phyloP scores from a whole-genome alignment of 2,329 filamentous ascomycete genomes.

The Penicillium vulpinum region DNA sequence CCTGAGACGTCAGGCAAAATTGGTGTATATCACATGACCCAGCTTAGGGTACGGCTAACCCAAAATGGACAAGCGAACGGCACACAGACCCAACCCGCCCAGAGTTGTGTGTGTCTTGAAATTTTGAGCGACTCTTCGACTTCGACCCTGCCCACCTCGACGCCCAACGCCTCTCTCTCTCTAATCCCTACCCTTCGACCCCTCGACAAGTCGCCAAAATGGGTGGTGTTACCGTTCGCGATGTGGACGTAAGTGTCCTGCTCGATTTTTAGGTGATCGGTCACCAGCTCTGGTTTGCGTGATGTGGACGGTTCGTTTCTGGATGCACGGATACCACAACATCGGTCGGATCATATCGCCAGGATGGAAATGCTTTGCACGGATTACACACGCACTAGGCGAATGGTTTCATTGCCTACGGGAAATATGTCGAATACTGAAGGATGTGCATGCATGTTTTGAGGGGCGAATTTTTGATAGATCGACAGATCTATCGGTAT shows the following conservation, averaged over 20 bases:
- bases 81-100: constrained; percentile 38
- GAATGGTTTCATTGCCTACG: not conserved
- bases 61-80: constrained; percentile 44
- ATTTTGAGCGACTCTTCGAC: constrained; percentile 39
- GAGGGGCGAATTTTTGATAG: constrained; percentile 2
- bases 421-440: constrained; percentile 4
- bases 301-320: constrained; percentile 22
- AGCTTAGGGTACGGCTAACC: constrained; percentile 44
- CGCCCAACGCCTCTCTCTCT: constrained; percentile 33
- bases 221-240: constrained; percentile 67
- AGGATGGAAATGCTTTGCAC: constrained; percentile 8
- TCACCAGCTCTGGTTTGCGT: constrained; percentile 20
- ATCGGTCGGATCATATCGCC: constrained; percentile 7
- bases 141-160: constrained; percentile 43
- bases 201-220: constrained; percentile 55
- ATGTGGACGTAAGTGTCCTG: constrained; percentile 59
- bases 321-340: constrained; percentile 15
- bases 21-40: constrained; percentile 11
- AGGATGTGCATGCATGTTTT: constrained; percentile 6
- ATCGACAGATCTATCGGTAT: not conserved
- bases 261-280: constrained; percentile 18
- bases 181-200: constrained; percentile 32
- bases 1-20: not conserved
- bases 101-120: constrained; percentile 39
- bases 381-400: constrained; percentile 4